These are phyloP conservation scores for Craspedostauros australis DNA, from an alignment of 108 stramenopile genomes.

Conservation along the genomic window DNA sequence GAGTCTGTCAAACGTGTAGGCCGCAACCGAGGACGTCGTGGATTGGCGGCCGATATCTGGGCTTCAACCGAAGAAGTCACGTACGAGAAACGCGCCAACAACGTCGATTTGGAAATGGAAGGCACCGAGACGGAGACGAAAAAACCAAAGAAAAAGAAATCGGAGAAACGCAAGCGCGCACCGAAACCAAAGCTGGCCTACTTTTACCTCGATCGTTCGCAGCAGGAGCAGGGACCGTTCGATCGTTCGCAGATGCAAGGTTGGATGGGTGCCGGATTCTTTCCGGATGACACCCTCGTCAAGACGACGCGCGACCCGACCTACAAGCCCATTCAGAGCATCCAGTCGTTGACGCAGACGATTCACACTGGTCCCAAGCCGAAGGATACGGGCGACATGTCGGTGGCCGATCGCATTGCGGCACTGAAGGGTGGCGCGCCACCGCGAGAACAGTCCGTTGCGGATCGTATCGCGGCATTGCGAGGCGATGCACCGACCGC, in stretches of 20 bases:
- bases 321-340: conserved; percentile 17
- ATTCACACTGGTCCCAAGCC: neutral
- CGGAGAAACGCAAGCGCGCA: too few relatives aligned
- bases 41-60: conserved; percentile 67
- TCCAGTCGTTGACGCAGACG: neutral
- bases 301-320: conserved; percentile 17
- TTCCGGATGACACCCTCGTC: conserved; percentile 26
- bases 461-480: conserved; percentile 9
- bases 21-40: conserved; percentile 7
- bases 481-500: neutral
- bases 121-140: conserved; percentile 10
- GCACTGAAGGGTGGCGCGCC: conserved; percentile 10
- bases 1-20: conserved; percentile 37
- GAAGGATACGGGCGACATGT: neutral
- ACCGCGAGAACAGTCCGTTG: neutral
- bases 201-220: conserved; percentile 59
- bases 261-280: conserved; percentile 71
- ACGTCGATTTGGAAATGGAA: conserved; percentile 43
- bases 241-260: conserved; percentile 34
- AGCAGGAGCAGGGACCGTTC: conserved; percentile 74
- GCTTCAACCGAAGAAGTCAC: conserved; percentile 79
- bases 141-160: conserved; percentile 13
- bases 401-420: conserved; percentile 26
- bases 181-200: conserved; percentile 36
- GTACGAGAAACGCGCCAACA: conserved; percentile 49